These are phyloP conservation scores for Anastatica hierochuntica DNA, from an alignment of 345 rosid genomes.

Conservation along the genomic window DNA sequence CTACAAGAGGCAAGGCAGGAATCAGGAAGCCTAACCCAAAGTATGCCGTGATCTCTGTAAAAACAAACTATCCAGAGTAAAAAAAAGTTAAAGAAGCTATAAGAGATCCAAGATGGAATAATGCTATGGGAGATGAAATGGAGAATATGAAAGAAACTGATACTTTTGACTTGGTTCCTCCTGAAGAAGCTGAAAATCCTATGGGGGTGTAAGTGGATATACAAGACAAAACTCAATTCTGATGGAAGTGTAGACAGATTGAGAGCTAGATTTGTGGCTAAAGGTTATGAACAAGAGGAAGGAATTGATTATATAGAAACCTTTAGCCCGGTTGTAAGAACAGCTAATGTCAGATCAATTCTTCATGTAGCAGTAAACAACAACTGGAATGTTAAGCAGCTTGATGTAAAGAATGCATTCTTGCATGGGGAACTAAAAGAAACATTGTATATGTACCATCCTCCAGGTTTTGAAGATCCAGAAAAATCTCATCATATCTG, in stretches of 20 bases:
- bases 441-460: neutral
- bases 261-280: neutral
- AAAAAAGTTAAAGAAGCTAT: neutral
- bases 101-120: neutral
- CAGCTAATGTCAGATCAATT: neutral
- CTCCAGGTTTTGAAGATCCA: neutral
- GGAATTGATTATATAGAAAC: neutral
- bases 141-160: neutral
- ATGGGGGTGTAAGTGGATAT: neutral
- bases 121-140: neutral
- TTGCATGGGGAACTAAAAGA: neutral
- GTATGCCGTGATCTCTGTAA: neutral
- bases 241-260: neutral
- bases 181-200: neutral
- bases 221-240: neutral
- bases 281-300: neutral
- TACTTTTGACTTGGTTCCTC: neutral
- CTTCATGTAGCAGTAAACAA: neutral
- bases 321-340: neutral
- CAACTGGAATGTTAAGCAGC: neutral
- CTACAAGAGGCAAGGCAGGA: neutral
- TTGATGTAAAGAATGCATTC: neutral
- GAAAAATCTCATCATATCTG: neutral
- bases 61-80: neutral
- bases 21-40: neutral